Evolutionary conservation across 2,329 filamentous ascomycete genomes (phyloP).

Genomic region (Trichoderma hamatum): DNA sequence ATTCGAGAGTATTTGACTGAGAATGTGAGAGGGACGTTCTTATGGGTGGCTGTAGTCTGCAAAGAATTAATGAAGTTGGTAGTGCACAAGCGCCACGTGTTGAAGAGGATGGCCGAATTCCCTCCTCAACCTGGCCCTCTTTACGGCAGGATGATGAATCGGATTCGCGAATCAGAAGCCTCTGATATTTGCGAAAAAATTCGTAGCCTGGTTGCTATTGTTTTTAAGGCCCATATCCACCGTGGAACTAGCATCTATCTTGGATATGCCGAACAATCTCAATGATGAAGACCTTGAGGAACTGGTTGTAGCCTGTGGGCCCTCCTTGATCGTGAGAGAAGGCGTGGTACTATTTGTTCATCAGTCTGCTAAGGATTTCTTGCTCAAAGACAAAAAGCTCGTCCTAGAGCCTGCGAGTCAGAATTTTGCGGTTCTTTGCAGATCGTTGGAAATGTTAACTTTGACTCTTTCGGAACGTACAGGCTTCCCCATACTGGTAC

Average conservation of each 20-base stretch:
- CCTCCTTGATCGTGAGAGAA: slow-evolving; percentile 44
- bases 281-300: slow-evolving; percentile 21
- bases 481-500: slow-evolving; percentile 29
- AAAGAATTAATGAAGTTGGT: slow-evolving; percentile 26
- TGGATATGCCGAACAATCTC: not conserved
- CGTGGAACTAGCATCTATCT: slow-evolving; percentile 32
- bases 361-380: slow-evolving; percentile 49
- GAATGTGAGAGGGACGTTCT: slow-evolving; percentile 43
- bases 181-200: slow-evolving; percentile 39
- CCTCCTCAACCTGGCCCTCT: slow-evolving; percentile 42
- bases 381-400: slow-evolving; percentile 33
- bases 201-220: slow-evolving; percentile 37
- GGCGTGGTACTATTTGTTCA: slow-evolving; percentile 44
- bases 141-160: slow-evolving; percentile 44
- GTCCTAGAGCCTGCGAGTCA: slow-evolving; percentile 29
- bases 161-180: slow-evolving; percentile 38
- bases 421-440: not conserved
- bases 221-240: slow-evolving; percentile 43
- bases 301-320: slow-evolving; percentile 39
- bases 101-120: slow-evolving; percentile 33
- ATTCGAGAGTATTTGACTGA: slow-evolving; percentile 29
- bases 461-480: slow-evolving; percentile 33
- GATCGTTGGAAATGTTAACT: slow-evolving; percentile 25
- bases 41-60: slow-evolving; percentile 34
- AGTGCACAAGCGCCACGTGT: slow-evolving; percentile 28